Conservation (phyloP, 2,329 filamentous ascomycete species). For the Colletotrichum tabaci region DNA sequence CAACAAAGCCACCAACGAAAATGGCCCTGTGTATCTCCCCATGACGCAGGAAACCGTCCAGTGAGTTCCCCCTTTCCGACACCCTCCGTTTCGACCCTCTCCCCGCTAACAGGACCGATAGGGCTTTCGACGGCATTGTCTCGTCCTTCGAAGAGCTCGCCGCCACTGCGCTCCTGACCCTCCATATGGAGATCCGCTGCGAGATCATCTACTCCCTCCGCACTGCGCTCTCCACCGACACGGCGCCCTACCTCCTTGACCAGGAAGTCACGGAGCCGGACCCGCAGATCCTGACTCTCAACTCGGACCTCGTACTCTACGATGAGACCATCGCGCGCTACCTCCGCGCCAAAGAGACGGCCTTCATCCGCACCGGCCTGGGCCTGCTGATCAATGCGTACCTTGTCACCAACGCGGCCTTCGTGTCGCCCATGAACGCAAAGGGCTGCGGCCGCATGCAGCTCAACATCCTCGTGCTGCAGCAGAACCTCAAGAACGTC, state of each 20-base stretch:
- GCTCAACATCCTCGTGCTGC: slow-evolving; percentile 93
- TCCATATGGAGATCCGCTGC: slow-evolving; percentile 91
- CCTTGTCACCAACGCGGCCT: slow-evolving; percentile 79
- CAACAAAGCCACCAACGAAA: slow-evolving; percentile 70
- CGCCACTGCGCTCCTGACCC: slow-evolving; percentile 82
- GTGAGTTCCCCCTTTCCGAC: slow-evolving; percentile 64
- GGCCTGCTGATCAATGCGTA: slow-evolving; percentile 84
- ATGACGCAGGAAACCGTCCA: slow-evolving; percentile 88
- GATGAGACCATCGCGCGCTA: slow-evolving; percentile 85
- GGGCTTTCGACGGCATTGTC: slow-evolving; percentile 89
- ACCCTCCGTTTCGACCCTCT: no score
- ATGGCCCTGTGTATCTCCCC: slow-evolving; percentile 83
- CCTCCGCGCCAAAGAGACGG: slow-evolving; percentile 78
- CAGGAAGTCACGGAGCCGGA: slow-evolving; percentile 84
- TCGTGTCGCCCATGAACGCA: slow-evolving; percentile 86
- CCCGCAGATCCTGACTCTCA: slow-evolving; percentile 85
- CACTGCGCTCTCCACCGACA: slow-evolving; percentile 72
- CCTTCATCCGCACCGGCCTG: slow-evolving; percentile 83
- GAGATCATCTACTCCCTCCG: slow-evolving; percentile 86
- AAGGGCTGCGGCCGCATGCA: slow-evolving; percentile 90
- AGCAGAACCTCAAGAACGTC: slow-evolving; percentile 97
- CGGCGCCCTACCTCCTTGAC: slow-evolving; percentile 75
- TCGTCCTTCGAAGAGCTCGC: slow-evolving; percentile 87
- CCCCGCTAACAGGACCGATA: slow-evolving; percentile 53
- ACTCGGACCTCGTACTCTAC: slow-evolving; percentile 87